Evolutionary conservation across 306 rosid genomes (phyloP), one percentile per base, ranked within the genome.

Genomic region (Cercis canadensis): DNA sequence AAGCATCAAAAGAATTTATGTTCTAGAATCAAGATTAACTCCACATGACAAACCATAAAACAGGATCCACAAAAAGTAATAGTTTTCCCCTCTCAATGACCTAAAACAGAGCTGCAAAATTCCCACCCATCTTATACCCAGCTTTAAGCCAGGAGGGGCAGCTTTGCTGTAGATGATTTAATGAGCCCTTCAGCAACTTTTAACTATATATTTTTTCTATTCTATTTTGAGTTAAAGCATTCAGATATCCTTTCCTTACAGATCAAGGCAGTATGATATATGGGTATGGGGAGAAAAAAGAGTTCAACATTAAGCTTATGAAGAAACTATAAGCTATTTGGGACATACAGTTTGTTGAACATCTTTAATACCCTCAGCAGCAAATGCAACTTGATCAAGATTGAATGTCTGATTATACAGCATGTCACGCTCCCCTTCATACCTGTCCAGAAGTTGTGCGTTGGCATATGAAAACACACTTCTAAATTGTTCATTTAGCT

Each of bases 361-460:
- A 75, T 95, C 99, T 84, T 89, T 95, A 19, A 91, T 83, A 61
- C 96, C 97, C 81, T 95, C 99, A 0, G 99, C 14, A 57, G 97
- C 99, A 69, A 91, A 95, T 67, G 92, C 82, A 81, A 95, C 99
- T 87, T 95, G 99, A 75, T 94, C 99, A 2, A 94, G 96, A 81
- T 94, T 94, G 70, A 87, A 94, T 6, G 99, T 94, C 91, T 94
- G 99, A 83, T 87, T 91, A 75, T 89, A 91, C 61, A 94, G 82
- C 97, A 89, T 87, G 79, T 94, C 99, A 24, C 96, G 96, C 50
- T 94, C 97, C 47, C 97, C 99, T 85, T 91, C 99, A 83, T 94
- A 94, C 97, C 98, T 93, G 88, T 75, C 69, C 62, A 87, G 37
- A 77, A 41, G 70, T 9, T 67, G 75, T 17, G 33, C 8, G 59